phyloP scores from a whole-genome alignment of 306 rosid genomes.

The Lathyrus oleraceus region DNA sequence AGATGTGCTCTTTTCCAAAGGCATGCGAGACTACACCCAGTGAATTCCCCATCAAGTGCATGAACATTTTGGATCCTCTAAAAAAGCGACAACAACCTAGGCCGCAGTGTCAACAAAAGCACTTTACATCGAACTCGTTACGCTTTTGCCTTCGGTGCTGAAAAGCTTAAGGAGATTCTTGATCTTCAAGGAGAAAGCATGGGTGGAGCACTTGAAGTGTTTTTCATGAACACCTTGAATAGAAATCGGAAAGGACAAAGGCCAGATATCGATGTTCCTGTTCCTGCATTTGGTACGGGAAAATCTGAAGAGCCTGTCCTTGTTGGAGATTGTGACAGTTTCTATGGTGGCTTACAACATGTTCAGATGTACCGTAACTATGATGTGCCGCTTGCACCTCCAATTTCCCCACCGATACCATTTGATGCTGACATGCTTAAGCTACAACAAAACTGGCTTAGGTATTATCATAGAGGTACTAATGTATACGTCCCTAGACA shows the following conservation, averaged over 20 bases:
- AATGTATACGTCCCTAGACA: slow-evolving; percentile 32
- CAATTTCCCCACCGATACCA: slow-evolving; percentile 34
- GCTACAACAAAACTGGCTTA: slow-evolving; percentile 34
- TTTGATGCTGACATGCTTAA: slow-evolving; percentile 41
- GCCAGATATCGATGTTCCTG: slow-evolving; percentile 63
- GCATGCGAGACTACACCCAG: slow-evolving; percentile 23
- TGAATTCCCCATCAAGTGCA: slow-evolving; percentile 51
- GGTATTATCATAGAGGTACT: slow-evolving; percentile 29
- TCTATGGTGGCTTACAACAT: slow-evolving; percentile 42
- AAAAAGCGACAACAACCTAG: slow-evolving; percentile 62
- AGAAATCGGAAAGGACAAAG: slow-evolving; percentile 74
- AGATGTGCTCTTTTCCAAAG: slow-evolving; percentile 42
- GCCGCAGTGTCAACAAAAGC: slow-evolving; percentile 57
- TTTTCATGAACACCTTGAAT: slow-evolving; percentile 49
- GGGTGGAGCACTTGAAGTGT: slow-evolving; percentile 54
- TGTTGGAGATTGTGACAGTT: slow-evolving; percentile 46
- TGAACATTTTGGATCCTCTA: slow-evolving; percentile 75
- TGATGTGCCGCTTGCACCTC: slow-evolving; percentile 21
- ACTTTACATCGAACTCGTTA: slow-evolving; percentile 51
- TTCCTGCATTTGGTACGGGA: slow-evolving; percentile 71
- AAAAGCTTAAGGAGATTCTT: slow-evolving; percentile 48
- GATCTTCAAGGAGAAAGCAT: slow-evolving; percentile 50
- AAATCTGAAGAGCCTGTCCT: slow-evolving; percentile 53
- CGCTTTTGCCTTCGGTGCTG: slow-evolving; percentile 53
- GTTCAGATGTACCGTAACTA: slow-evolving; percentile 29